Conservation (phyloP, 1,284 basidiomycete genomes). For the Earliella scabrosa region DNA sequence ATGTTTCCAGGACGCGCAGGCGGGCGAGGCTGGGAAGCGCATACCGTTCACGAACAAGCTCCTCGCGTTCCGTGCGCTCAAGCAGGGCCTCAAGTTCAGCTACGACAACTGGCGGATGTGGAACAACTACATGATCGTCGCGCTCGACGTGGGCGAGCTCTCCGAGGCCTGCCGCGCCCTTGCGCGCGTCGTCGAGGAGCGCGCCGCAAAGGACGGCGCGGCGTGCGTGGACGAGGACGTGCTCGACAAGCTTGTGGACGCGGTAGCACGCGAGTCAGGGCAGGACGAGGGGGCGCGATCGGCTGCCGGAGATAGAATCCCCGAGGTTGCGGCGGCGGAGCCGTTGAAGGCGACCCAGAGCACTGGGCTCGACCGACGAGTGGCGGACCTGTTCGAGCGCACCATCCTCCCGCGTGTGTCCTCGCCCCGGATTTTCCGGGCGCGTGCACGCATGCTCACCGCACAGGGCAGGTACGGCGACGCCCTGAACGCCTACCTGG, state of each 20-base stretch:
- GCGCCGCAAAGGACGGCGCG: slow-evolving; percentile 64
- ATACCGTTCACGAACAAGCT: slow-evolving; percentile 76
- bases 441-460: slow-evolving; percentile 80
- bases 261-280: slow-evolving; percentile 68
- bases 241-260: slow-evolving; percentile 84
- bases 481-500: slow-evolving; percentile 80
- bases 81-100: slow-evolving; percentile 83
- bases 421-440: slow-evolving; percentile 77
- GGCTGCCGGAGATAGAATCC: slow-evolving; percentile 24
- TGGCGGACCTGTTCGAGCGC: slow-evolving; percentile 74
- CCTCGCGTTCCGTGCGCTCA: slow-evolving; percentile 93
- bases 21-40: slow-evolving; percentile 27
- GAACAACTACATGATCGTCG: slow-evolving; percentile 96
- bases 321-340: slow-evolving; percentile 28
- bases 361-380: slow-evolving; percentile 63
- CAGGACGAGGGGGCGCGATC: slow-evolving; percentile 43
- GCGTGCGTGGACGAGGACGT: slow-evolving; percentile 83
- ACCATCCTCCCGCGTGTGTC: slow-evolving; percentile 81
- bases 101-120: slow-evolving; percentile 98
- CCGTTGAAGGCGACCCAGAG: slow-evolving; percentile 67
- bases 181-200: slow-evolving; percentile 82
- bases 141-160: slow-evolving; percentile 92
- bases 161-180: slow-evolving; percentile 88
- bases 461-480: slow-evolving; percentile 77
- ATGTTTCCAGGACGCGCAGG: slow-evolving; percentile 7